phyloP scores from a whole-genome alignment of 2,329 filamentous ascomycete genomes.

The Arthrobotrys pseudoclavata region DNA sequence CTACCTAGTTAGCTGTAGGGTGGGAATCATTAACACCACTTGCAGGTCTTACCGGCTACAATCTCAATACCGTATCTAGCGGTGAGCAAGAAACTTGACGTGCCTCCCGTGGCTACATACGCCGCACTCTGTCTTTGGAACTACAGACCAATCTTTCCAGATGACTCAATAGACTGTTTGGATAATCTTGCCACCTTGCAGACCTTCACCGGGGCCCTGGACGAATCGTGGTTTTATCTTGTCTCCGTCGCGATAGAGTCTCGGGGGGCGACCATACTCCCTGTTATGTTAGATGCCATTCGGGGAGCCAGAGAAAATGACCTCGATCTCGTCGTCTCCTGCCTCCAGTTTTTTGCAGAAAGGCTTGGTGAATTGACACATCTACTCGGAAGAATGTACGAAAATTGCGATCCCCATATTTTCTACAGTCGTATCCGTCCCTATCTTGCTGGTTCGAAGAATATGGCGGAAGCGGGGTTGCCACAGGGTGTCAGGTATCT shows the following conservation, averaged over 20 bases:
- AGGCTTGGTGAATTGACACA: conserved; percentile 84
- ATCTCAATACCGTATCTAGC: conserved; percentile 86
- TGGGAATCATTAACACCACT: background rate
- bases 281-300: conserved; percentile 90
- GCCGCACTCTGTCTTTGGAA: conserved; percentile 95
- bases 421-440: conserved; percentile 98
- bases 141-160: conserved; percentile 88
- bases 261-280: conserved; percentile 85
- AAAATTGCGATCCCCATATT: conserved; percentile 91
- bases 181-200: conserved; percentile 89
- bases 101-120: conserved; percentile 94
- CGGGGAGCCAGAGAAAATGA: conserved; percentile 81
- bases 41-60: conserved; percentile 77
- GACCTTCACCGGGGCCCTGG: conserved; percentile 92
- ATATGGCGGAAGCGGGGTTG: conserved; percentile 94
- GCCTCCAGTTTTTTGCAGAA: conserved; percentile 86
- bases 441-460: conserved; percentile 95
- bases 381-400: conserved; percentile 89
- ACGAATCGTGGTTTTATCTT: conserved; percentile 99
- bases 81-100: conserved; percentile 81
- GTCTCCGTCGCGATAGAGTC: conserved; percentile 96
- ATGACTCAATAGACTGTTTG: conserved; percentile 84
- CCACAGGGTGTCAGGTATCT: conserved; percentile 91
- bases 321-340: conserved; percentile 78
- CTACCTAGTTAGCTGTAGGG: background rate